A percentile compares a stretch with the other conserved stretches of the same genome.
Conservation (phyloP, 208 protist genomes). For the Leishmania aethiopica region DNA sequence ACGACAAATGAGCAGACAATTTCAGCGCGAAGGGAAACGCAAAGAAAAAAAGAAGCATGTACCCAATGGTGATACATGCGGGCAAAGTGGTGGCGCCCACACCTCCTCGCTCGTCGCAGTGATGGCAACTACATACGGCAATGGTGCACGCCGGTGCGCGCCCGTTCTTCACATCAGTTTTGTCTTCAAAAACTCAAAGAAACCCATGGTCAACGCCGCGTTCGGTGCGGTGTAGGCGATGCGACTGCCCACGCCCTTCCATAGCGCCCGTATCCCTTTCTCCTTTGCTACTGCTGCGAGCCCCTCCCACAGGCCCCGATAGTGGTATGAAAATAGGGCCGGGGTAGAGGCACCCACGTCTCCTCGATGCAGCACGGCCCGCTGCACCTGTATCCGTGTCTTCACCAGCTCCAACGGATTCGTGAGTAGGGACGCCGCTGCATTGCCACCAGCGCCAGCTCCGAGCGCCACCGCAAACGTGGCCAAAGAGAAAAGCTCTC, state of each 20-base stretch:
- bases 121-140: neutral
- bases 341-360: neutral
- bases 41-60: neutral
- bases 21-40: neutral
- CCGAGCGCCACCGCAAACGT: conserved; percentile 44
- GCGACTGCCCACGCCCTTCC: conserved; percentile 60
- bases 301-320: conserved; percentile 61
- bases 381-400: conserved; percentile 90
- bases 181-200: conserved; percentile 59
- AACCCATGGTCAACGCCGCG: conserved; percentile 83
- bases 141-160: too few relatives aligned
- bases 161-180: neutral
- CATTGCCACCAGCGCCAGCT: conserved; percentile 61
- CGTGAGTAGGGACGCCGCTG: conserved; percentile 70
- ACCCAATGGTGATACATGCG: neutral
- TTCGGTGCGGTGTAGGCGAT: conserved; percentile 75
- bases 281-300: conserved; percentile 40
- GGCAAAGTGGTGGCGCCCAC: neutral
- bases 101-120: too few relatives aligned
- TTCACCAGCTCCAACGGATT: conserved; percentile 93
- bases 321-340: conserved; percentile 58
- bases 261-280: conserved; percentile 70
- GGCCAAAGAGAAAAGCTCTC: conserved; percentile 6
- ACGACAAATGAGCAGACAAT: neutral
- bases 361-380: conserved; percentile 39